Base-by-base conservation (phyloP, 441 rosid genomes). In the Mallotus japonicus region DNA sequence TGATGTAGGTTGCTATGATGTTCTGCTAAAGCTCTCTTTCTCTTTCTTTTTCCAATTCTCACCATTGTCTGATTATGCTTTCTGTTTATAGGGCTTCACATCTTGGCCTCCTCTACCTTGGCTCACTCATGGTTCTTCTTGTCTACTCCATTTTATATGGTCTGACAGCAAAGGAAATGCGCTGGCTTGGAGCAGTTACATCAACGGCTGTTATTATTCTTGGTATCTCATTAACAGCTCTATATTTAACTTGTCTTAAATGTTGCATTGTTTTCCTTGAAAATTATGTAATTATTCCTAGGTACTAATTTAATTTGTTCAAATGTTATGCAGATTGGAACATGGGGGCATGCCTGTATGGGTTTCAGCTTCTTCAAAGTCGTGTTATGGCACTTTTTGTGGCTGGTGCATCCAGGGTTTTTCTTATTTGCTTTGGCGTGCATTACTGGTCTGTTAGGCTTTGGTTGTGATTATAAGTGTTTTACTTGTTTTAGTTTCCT, bases 371-470 rank as follows among this genome's bases (percentile, higher is more conserved):
- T 85, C 98, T 96, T 78, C 84, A 86, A 77, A 96, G 89, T 81
- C 99, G 99, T 65, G 87, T 93, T 74, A 82, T 79, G 46, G 99
- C 96, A 46, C 99, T 94, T 83, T 87, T 92, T 78, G 97, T 96
- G 58, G 98, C 96, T 37, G 99, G 99, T 74, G 73, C 85, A 76
- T 89, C 98, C 65, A 93, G 99, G 61, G 86, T 96, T 80, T 96
- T 92, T 79, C 95, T 96, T 77, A 94, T 96, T 81, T 94, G 97
- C 88, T 96, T 96, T 83, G 99, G 99, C 82, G 92, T 94, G 81
- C 98, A 96, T 81, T 96, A 90, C 85, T 96, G 99, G 99, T 96
- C 81, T 85, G 99, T 88, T 73, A 47, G 57, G 51, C 77, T 74
- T 81, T 44, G 32, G 24, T 72, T 40, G 24, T 50, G 59, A 56